Evolutionary conservation across 1,284 basidiomycete species (phyloP).

Genomic region (Exobasidium rhododendri): DNA sequence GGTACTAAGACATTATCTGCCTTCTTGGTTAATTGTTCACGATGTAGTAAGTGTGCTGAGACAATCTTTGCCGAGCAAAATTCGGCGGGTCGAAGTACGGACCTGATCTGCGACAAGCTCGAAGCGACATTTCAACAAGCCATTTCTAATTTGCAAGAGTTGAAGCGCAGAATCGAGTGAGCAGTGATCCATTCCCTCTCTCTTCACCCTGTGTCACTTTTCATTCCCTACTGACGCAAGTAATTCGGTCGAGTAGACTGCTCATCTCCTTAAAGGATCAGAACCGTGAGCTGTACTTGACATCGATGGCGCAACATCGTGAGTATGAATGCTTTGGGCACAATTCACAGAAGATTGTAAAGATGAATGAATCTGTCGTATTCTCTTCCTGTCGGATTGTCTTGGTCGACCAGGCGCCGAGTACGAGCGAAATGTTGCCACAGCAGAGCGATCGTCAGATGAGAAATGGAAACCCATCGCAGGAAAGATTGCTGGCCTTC

Average conservation of each 20-base stretch:
- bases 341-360: neutral
- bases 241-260: too few species aligned
- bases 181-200: too few species aligned
- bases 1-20: too few species aligned
- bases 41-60: neutral
- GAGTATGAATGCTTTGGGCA: neutral
- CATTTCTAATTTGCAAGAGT: neutral
- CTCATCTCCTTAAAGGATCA: neutral
- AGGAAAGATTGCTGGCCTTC: neutral
- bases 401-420: neutral
- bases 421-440: neutral
- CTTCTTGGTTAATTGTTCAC: too few species aligned
- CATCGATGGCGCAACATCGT: neutral
- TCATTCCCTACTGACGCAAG: too few species aligned
- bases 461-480: neutral
- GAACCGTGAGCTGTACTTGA: neutral
- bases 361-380: neutral
- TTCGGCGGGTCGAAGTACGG: neutral
- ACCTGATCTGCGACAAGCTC: neutral
- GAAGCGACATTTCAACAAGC: neutral
- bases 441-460: neutral
- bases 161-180: neutral
- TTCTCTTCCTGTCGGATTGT: neutral
- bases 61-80: neutral
- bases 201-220: too few species aligned